Percentiles rank a stretch among this genome's conserved stretches.
These are phyloP conservation scores for Besnoitia besnoiti DNA, from an alignment of 169 alveolate species.

Conservation along the genomic window DNA sequence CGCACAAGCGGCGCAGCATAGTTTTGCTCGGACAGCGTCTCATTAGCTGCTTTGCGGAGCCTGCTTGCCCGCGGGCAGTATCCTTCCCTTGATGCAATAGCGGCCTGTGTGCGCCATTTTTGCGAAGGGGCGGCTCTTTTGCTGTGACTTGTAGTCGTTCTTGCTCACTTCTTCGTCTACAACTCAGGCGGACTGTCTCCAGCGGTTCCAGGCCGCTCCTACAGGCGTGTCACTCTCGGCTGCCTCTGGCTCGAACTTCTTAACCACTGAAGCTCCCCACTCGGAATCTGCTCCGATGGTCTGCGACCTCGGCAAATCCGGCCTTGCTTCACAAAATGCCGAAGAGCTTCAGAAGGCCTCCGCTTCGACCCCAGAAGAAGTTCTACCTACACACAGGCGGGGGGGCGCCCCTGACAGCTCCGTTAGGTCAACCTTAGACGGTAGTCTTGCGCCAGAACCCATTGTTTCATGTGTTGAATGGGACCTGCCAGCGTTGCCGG, in stretches of 20 bases:
- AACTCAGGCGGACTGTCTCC: neutral
- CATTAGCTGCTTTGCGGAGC: neutral
- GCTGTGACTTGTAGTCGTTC: neutral
- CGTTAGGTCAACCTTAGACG: neutral
- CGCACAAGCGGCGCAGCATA: neutral
- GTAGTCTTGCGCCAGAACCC: too few species aligned
- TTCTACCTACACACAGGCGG: neutral
- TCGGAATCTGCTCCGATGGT: neutral
- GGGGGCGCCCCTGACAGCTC: neutral
- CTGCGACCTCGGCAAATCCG: neutral
- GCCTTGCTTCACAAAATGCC: neutral
- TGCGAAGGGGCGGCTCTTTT: neutral
- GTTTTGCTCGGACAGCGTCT: conserved; percentile 20
- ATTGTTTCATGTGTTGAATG: too few species aligned
- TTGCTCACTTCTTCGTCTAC: neutral
- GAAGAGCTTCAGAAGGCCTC: neutral
- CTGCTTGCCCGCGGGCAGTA: neutral
- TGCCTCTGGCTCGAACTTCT: neutral
- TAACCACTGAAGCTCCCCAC: neutral
- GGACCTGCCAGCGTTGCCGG: neutral
- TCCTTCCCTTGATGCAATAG: neutral
- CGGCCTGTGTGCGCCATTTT: conserved; percentile 14
- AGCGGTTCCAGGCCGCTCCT: neutral
- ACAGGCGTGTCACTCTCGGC: neutral
- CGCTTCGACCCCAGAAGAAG: neutral